These are phyloP conservation scores for Corymbia maculata DNA, from an alignment of 345 rosid species.

Conservation along the genomic window DNA sequence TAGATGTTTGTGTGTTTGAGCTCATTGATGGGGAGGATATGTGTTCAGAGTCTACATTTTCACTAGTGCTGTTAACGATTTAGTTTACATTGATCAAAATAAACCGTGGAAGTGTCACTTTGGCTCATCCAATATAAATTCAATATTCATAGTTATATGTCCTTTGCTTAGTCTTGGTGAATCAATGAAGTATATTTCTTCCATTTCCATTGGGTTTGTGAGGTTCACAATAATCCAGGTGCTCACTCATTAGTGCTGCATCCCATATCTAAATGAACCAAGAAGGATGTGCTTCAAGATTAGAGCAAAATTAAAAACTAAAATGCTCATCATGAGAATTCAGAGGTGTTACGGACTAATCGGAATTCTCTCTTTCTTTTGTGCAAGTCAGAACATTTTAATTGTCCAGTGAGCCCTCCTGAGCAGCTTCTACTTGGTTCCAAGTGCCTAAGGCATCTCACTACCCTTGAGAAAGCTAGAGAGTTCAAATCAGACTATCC, in stretches of 20 bases:
- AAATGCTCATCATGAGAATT: not conserved
- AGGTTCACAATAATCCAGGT: not conserved
- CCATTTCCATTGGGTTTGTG: not conserved
- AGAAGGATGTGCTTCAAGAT: not conserved
- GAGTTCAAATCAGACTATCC: not conserved
- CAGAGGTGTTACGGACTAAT: not conserved
- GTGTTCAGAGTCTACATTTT: not conserved
- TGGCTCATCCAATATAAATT: no score
- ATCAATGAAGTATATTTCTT: no score
- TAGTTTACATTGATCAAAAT: not conserved
- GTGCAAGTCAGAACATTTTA: not conserved
- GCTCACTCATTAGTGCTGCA: not conserved
- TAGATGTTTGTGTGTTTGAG: not conserved
- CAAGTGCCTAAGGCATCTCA: accelerated
- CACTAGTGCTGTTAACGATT: not conserved
- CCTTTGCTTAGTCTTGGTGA: no score
- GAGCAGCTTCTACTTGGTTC: no score
- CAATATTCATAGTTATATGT: no score
- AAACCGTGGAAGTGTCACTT: not conserved
- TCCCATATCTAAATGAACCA: not conserved
- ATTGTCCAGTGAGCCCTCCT: not conserved
- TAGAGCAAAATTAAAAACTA: not conserved
- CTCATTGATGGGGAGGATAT: not conserved
- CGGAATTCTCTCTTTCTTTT: not conserved
- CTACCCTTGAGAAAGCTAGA: not conserved